A percentile compares a stretch with the other conserved stretches of the same genome.
phyloP scores from a whole-genome alignment of 129 eudicot genomes.

The Chrysanthemum makinoi region DNA sequence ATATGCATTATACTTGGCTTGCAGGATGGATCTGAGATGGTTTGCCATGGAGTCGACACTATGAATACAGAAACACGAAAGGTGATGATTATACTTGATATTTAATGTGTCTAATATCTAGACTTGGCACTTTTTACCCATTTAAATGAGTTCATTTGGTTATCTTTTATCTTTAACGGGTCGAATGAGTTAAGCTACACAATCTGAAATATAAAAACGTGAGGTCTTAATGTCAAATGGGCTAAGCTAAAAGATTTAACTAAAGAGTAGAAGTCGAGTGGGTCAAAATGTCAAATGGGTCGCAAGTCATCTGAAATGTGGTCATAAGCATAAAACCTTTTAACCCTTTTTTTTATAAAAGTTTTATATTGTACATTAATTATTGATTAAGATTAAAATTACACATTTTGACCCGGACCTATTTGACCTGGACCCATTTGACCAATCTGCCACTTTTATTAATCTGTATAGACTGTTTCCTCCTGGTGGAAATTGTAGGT shows the following conservation, averaged over 20 bases:
- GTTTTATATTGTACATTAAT: neutral
- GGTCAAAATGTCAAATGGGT: neutral
- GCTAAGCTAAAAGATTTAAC: neutral
- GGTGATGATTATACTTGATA: conserved; percentile 37
- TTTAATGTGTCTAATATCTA: neutral
- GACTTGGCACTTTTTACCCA: neutral
- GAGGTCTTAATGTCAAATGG: no score
- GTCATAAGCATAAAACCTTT: neutral
- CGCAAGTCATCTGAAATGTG: neutral
- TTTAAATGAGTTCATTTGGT: neutral
- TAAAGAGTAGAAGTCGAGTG: no score
- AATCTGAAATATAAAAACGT: neutral
- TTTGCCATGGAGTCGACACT: conserved; percentile 93
- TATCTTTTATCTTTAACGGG: neutral
- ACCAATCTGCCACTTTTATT: neutral
- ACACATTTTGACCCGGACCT: neutral
- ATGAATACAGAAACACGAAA: conserved; percentile 81
- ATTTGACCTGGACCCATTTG: neutral
- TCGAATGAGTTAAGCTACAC: neutral
- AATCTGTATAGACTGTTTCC: conserved; percentile 7
- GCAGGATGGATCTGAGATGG: conserved; percentile 81
- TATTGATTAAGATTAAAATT: neutral
- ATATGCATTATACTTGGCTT: conserved; percentile 24
- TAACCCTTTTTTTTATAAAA: neutral
- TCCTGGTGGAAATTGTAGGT: conserved; percentile 45